Evolutionary conservation across 352 stramenopile genomes (phyloP).

Genomic region (Phytophthora hybrid): DNA sequence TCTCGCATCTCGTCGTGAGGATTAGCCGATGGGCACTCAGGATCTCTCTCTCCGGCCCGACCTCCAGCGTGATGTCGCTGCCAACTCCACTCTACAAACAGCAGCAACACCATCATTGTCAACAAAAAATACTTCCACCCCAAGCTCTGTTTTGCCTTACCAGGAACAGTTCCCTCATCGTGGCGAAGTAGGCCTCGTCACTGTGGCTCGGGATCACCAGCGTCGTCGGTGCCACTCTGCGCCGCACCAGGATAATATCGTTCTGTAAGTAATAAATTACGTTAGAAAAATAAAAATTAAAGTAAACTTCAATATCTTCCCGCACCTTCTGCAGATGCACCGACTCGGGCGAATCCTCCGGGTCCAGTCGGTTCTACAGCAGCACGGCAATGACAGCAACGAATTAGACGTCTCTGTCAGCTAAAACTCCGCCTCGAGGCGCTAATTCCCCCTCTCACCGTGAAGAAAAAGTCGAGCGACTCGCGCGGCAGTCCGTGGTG

Average conservation of each 20-base stretch:
- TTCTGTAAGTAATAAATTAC: conserved; percentile 51
- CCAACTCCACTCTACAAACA: conserved; percentile 55
- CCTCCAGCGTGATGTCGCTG: conserved; percentile 79
- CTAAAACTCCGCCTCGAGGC: no score
- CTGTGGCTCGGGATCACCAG: conserved; percentile 59
- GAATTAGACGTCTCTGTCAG: no score
- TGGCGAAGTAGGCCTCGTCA: conserved; percentile 80
- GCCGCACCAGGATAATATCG: conserved; percentile 86
- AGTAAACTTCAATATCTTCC: neutral
- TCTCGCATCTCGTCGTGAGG: conserved; percentile 87
- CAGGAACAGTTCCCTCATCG: conserved; percentile 79
- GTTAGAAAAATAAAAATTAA: conserved; percentile 2
- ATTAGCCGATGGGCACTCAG: conserved; percentile 76
- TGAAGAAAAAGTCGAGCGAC: conserved; percentile 98
- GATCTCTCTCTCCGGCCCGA: conserved; percentile 69
- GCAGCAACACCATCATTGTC: no score
- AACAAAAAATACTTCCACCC: neutral
- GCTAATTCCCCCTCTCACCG: conserved; percentile 40
- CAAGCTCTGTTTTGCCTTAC: conserved; percentile 35
- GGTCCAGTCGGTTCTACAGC: conserved; percentile 73
- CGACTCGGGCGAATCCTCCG: conserved; percentile 85
- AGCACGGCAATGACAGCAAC: no score
- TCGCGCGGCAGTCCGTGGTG: conserved; percentile 97
- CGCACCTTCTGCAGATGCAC: conserved; percentile 84
- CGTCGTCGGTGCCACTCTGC: conserved; percentile 47